phyloP scores from a whole-genome alignment of 1,139 yeast genomes.

The Saccharomyces hybrid region DNA sequence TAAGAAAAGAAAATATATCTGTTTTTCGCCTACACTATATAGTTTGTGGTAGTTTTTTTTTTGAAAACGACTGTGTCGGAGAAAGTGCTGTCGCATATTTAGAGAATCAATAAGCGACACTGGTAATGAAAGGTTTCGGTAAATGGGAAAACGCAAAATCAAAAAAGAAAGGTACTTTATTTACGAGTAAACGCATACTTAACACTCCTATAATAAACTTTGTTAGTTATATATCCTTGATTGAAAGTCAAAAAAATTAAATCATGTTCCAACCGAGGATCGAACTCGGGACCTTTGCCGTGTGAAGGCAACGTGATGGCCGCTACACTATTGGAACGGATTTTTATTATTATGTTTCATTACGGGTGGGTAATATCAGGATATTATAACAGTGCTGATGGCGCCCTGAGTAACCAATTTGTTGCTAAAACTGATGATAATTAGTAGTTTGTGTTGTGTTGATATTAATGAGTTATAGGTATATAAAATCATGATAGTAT shows the following conservation, averaged over 20 bases:
- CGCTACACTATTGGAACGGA: constrained; percentile 18
- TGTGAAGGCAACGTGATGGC: constrained; percentile 28
- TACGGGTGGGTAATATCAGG: too few relatives aligned
- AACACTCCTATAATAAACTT: too few relatives aligned
- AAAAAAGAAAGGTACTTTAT: not conserved
- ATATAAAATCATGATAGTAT: too few relatives aligned
- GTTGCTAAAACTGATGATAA: too few relatives aligned
- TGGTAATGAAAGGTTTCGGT: not conserved
- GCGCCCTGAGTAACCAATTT: too few relatives aligned
- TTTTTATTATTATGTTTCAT: not conserved
- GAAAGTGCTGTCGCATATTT: not conserved
- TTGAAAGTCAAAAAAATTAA: not conserved
- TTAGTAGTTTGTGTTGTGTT: too few relatives aligned
- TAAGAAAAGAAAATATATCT: not conserved
- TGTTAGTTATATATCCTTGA: too few relatives aligned
- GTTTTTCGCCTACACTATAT: not conserved
- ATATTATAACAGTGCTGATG: too few relatives aligned
- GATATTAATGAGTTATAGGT: too few relatives aligned
- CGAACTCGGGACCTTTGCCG: constrained; percentile 28
- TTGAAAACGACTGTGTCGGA: not conserved
- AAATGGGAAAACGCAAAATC: not conserved
- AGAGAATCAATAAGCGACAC: not conserved
- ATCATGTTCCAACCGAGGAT: constrained; percentile 21
- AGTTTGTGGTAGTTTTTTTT: not conserved
- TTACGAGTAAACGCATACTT: too few relatives aligned